Conservation (phyloP, 2,329 filamentous ascomycete genomes). For the Sclerotinia glacialis region DNA sequence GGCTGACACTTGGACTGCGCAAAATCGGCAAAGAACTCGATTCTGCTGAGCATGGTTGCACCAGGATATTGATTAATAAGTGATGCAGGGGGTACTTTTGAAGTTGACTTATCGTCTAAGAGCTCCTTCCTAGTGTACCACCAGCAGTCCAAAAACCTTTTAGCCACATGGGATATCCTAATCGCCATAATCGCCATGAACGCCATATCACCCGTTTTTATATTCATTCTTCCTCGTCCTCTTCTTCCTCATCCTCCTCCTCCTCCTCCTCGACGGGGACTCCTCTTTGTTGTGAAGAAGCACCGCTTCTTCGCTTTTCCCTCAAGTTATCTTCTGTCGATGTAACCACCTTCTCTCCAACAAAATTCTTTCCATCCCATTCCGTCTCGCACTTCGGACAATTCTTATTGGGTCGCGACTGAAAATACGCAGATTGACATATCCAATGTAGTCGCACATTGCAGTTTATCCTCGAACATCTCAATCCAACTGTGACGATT, state of each 20-base stretch:
- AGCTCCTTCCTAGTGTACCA: not conserved
- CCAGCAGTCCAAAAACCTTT: not conserved
- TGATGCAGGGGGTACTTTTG: not conserved
- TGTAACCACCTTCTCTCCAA: slow-evolving; percentile 40
- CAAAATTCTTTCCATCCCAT: slow-evolving; percentile 45
- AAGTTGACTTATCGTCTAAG: not conserved
- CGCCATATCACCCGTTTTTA: slow-evolving; percentile 4
- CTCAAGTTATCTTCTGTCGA: slow-evolving; percentile 37
- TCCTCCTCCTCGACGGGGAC: slow-evolving; percentile 27
- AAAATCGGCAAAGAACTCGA: not conserved
- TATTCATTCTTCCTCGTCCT: slow-evolving; percentile 7
- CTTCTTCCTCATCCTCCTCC: slow-evolving; percentile 24
- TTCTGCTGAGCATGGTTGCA: not conserved
- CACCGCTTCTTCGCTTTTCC: slow-evolving; percentile 37
- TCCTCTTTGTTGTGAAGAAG: slow-evolving; percentile 11
- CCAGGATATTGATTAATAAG: not conserved
- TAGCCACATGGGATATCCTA: slow-evolving; percentile 12
- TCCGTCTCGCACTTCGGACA: slow-evolving; percentile 61
- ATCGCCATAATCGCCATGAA: not conserved
- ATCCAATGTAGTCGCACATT: slow-evolving; percentile 70
- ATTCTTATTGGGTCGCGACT: slow-evolving; percentile 51
- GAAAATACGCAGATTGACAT: slow-evolving; percentile 72
- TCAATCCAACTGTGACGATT: slow-evolving; percentile 79
- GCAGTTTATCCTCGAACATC: slow-evolving; percentile 69
- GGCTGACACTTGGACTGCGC: not conserved